phyloP scores from a whole-genome alignment of 352 stramenopile species.

The Globisporangium nagaii region DNA sequence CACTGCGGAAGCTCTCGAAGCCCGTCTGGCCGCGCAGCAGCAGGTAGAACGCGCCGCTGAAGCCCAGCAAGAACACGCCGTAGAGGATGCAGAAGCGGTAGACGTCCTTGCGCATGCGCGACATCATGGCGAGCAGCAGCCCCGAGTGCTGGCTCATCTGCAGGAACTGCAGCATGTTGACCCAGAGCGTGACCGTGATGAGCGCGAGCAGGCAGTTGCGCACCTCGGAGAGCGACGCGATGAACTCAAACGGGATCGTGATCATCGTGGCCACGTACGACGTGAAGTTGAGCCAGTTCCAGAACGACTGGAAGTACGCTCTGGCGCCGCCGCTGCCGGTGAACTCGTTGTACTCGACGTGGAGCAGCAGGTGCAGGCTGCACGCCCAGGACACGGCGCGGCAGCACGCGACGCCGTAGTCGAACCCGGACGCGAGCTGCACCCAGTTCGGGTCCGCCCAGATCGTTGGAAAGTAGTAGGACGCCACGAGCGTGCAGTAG shows the following conservation, averaged over 20 bases:
- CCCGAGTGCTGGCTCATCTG: constrained; percentile 52
- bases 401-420: constrained; percentile 35
- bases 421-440: constrained; percentile 23
- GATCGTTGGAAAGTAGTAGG: constrained; percentile 55
- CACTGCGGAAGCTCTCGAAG: constrained; percentile 47
- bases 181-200: constrained; percentile 57
- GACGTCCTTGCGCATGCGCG: constrained; percentile 63
- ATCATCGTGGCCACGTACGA: constrained; percentile 44
- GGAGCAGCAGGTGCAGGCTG: constrained; percentile 45
- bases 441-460: constrained; percentile 51
- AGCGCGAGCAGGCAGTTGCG: constrained; percentile 48
- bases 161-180: constrained; percentile 68
- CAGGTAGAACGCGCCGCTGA: constrained; percentile 68
- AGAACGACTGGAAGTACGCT: constrained; percentile 55
- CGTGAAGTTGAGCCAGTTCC: constrained; percentile 54
- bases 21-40: constrained; percentile 46
- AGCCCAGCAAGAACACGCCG: constrained; percentile 60
- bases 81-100: constrained; percentile 67
- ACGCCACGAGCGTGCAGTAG: constrained; percentile 38
- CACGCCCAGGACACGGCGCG: constrained; percentile 44
- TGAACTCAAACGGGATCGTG: constrained; percentile 53
- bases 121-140: constrained; percentile 77
- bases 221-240: constrained; percentile 19
- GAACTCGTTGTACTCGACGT: constrained; percentile 46
- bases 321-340: not conserved